Base-by-base conservation (phyloP, 2,329 filamentous ascomycete species). In the Gaeumannomyces sp. region DNA sequence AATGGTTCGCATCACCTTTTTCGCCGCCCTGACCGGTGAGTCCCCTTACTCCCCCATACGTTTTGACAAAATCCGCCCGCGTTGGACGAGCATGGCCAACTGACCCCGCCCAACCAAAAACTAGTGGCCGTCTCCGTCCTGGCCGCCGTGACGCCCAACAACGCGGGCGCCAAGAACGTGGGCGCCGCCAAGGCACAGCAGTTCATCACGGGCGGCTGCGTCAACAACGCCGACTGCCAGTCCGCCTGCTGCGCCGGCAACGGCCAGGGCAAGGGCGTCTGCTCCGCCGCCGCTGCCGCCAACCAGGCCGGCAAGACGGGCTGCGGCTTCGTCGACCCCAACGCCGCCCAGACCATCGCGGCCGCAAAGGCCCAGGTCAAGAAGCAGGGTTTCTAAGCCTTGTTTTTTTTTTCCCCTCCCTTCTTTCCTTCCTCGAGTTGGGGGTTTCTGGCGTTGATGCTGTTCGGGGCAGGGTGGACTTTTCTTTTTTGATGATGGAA, bases 201-300 rank as follows among this genome's bases (percentile, higher is more conserved):
- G 69, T 75, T 74, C 68, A 74, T 72, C 69, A 75, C 73, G 7
- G 73, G 73, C 63, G 73, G 73, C n/a, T 75, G 73, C 59, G 71
- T 74, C 62, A 68, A 65, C 68, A 66, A 73, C 61, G 71, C 72
- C 61, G 73, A 75, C 67, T 75, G 73, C 68, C 61, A 64, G 62
- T 69, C 68, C 2, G 69, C 66, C 57, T 74, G 72, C 67, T 73
- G 72, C 65, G 72, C 72, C 65, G 70, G 73, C 67, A 69, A 70
- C 64, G 68, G 67, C 66, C 65, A 66, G 50, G 70, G 69, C n/a
- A 65, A 68, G 56, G 73, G 73, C 59, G 71, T 75, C 64, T 75
- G 73, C 70, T 74, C 72, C 28, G 73, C 70, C 65, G 70, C 68
- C 60, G 72, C 69, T n/a, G 73, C 73, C 5, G 66, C 69, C 64